Conservation (phyloP, 306 rosid species). For the Dalbergia cultrata region DNA sequence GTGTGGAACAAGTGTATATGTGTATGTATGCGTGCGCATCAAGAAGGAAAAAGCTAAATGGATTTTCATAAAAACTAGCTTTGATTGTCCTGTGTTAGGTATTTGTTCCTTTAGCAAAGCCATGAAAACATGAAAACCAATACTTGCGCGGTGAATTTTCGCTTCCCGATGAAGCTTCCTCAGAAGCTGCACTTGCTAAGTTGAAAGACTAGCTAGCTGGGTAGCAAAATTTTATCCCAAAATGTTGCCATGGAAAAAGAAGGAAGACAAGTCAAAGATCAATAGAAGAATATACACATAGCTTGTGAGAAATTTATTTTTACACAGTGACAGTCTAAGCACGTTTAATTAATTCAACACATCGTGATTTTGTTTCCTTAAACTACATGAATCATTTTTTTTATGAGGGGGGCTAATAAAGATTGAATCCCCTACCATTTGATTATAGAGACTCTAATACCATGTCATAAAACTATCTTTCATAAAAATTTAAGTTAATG, state of each 20-base stretch:
- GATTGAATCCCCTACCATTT: too few species aligned
- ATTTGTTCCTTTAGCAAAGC: conserved; percentile 13
- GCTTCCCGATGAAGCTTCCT: conserved; percentile 27
- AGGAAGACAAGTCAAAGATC: conserved; percentile 30
- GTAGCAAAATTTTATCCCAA: neutral
- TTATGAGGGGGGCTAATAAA: too few species aligned
- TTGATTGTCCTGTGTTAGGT: neutral
- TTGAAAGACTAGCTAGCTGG: neutral
- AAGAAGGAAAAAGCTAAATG: neutral
- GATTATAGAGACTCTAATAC: too few species aligned
- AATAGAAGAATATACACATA: neutral
- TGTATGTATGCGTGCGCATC: neutral
- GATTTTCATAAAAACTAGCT: neutral
- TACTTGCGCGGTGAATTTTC: neutral
- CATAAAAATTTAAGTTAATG: too few species aligned
- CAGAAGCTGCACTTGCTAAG: conserved; percentile 16
- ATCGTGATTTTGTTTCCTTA: too few species aligned
- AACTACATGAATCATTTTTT: too few species aligned
- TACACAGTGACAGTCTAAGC: neutral
- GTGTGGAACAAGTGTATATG: neutral
- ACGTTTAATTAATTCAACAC: neutral
- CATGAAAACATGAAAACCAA: neutral
- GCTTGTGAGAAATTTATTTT: neutral
- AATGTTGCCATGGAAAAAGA: neutral
- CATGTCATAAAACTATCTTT: too few species aligned